Base-by-base conservation (phyloP, 2,329 filamentous ascomycete genomes). In the Berkeleyomyces basicola region DNA sequence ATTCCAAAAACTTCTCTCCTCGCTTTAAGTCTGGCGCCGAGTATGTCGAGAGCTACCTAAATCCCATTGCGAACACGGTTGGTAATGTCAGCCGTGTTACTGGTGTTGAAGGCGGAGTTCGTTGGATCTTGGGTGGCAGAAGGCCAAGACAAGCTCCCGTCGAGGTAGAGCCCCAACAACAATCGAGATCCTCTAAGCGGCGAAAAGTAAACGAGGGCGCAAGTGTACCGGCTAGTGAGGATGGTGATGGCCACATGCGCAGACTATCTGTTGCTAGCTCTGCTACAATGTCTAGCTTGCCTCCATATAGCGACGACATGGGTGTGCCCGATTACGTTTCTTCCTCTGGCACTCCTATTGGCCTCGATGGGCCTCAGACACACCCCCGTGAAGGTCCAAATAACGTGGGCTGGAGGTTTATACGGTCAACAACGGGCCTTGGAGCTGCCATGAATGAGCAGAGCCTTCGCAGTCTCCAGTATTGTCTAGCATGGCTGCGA, bases 381-480 rank as follows among this genome's bases (percentile, higher is more conserved):
- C 36, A 42, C 51, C 39, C 40, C 14, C 61, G 47, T 11, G 59
- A 46, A 14, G 59, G 42, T 5, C 42, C 58, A 4, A 60, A 60
- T 7, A 65, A 63, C n/a, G 43, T 63, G 58, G 62, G 58, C 4
- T 63, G 62, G 64, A 84, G 90, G 11, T 77, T 96, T 16, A 87
- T 96, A 67, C 88, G 95, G 71, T 91, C 89, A 4, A 96, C 92
- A 0, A 95, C 90, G 0, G 92, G 90, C 0, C 79, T 97, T 0
- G 90, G 90, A 66, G 86, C 95, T 14, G 90, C 93, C 0, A 90
- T 99, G 80, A 95, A 87, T 69, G 87, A 95, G 16, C 87, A 93
- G 69, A 95, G 89, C 31, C 76, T 96, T 7, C 82, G 85, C 60
- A 93, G 87, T 65, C 76, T 99, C 49, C 90, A 88, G 68, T 92